A percentile compares a stretch with the other conserved stretches of the same genome.
Evolutionary conservation across 164 flowering plant genomes (phyloP).

Genomic region (Nymphaea colorata): DNA sequence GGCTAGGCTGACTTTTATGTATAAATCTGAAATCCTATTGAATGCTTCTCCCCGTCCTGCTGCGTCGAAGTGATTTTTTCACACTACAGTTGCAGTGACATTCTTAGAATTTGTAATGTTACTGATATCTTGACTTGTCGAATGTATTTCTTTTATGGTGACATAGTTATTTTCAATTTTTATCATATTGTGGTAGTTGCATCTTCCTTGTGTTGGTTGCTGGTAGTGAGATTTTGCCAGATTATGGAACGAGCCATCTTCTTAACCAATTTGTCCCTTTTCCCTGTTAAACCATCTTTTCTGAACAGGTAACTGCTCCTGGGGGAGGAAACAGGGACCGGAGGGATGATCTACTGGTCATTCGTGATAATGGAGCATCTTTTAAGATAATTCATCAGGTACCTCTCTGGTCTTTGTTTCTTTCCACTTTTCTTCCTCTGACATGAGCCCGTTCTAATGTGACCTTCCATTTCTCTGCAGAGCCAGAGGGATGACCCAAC

Average conservation of each 20-base stretch:
- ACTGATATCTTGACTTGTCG: no score
- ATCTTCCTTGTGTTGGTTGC: no score
- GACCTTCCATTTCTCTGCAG: conserved; percentile 18
- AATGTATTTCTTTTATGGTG: no score
- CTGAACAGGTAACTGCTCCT: conserved; percentile 63
- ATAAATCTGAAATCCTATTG: no score
- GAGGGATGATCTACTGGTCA: conserved; percentile 60
- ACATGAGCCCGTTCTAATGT: background rate
- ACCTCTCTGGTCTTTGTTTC: conserved; percentile 7
- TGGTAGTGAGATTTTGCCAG: no score
- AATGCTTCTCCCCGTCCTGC: no score
- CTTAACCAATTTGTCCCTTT: background rate
- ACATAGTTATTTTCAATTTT: no score
- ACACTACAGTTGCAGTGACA: no score
- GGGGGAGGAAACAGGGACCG: conserved; percentile 75
- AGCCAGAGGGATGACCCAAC: conserved; percentile 67
- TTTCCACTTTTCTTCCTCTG: background rate
- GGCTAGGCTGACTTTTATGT: no score
- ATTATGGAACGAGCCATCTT: background rate
- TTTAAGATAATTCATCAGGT: conserved; percentile 75
- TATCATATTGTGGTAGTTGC: no score
- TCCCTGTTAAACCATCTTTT: background rate
- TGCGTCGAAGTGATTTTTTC: no score
- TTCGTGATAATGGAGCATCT: conserved; percentile 72
- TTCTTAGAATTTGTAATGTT: no score